Conservation (phyloP, 495 filamentous ascomycete genomes). For the Xylaria telfairii region DNA sequence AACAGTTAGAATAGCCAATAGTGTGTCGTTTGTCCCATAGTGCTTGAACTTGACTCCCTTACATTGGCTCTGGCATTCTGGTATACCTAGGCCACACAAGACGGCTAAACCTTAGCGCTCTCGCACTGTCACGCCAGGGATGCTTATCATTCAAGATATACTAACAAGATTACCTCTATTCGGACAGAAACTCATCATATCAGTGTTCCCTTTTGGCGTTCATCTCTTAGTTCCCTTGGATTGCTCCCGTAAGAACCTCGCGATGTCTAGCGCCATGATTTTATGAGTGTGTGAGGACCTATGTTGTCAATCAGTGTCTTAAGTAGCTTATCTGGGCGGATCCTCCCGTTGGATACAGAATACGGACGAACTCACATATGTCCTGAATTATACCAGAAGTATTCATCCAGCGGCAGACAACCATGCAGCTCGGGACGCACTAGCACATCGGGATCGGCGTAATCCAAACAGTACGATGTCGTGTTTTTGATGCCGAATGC, state of each 20-base stretch:
- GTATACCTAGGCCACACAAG: neutral
- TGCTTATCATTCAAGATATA: neutral
- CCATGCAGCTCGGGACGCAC: slow-evolving; percentile 52
- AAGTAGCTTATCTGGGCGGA: neutral
- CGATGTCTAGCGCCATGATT: slow-evolving; percentile 1
- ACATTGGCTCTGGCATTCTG: neutral
- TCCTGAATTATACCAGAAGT: slow-evolving; percentile 61
- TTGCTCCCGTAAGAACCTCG: slow-evolving; percentile 8
- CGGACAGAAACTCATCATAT: neutral
- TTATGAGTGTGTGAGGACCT: slow-evolving; percentile 3
- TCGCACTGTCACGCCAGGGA: neutral
- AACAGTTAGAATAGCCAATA: neutral
- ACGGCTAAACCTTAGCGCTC: neutral
- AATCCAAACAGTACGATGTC: slow-evolving; percentile 55
- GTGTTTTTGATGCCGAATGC: slow-evolving; percentile 56
- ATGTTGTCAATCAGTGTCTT: neutral
- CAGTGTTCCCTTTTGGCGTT: neutral
- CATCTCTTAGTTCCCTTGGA: neutral
- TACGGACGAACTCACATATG: slow-evolving; percentile 42
- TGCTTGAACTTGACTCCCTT: neutral
- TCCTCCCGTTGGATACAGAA: neutral
- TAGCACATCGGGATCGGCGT: slow-evolving; percentile 56
- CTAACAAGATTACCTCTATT: neutral
- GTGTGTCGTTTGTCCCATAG: neutral
- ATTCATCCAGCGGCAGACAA: slow-evolving; percentile 53